phyloP scores from a whole-genome alignment of 148 eudicot species.

The Selenicereus undatus region DNA sequence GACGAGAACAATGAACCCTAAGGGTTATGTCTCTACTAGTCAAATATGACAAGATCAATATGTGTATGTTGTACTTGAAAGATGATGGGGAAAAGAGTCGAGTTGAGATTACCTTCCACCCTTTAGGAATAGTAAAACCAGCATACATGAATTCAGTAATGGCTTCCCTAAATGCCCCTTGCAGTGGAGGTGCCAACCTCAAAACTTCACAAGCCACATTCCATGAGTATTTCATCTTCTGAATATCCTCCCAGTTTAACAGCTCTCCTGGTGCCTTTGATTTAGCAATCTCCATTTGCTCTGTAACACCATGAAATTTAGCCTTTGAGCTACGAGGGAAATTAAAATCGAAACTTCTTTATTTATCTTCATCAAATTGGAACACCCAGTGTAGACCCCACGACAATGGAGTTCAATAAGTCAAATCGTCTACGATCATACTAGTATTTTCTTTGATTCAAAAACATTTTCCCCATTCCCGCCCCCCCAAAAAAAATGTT shows the following conservation, averaged over 20 bases:
- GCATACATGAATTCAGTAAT: slow-evolving; percentile 32
- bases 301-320: slow-evolving; percentile 9
- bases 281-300: slow-evolving; percentile 38
- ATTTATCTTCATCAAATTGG: too few species aligned
- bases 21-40: background rate
- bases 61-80: background rate
- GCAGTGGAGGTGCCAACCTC: slow-evolving; percentile 38
- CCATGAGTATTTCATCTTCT: slow-evolving; percentile 41
- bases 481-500: too few species aligned
- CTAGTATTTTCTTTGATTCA: background rate
- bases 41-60: too few species aligned
- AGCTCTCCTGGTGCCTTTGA: slow-evolving; percentile 25
- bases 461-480: background rate
- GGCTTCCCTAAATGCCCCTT: slow-evolving; percentile 34
- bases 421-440: too few species aligned
- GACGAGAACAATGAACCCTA: too few species aligned
- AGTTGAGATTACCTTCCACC: slow-evolving; percentile 30
- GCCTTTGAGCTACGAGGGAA: too few species aligned
- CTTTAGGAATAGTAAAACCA: slow-evolving; percentile 40
- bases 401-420: too few species aligned
- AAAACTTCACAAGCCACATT: slow-evolving; percentile 37
- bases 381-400: background rate
- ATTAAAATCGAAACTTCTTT: background rate
- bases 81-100: background rate
- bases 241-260: slow-evolving; percentile 32